phyloP scores from a whole-genome alignment of 108 stramenopile species.

The Mediolabrus comicus region DNA sequence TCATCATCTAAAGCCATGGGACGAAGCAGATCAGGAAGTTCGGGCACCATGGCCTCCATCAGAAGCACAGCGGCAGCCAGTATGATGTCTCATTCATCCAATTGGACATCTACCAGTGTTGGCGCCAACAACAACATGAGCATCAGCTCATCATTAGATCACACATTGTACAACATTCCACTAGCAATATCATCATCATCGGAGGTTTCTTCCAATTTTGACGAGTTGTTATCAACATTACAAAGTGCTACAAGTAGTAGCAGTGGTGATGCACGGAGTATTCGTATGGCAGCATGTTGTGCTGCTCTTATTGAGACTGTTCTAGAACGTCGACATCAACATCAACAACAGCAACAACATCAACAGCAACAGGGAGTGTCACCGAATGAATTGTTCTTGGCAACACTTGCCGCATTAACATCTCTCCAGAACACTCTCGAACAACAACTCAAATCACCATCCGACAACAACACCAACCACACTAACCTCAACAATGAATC shows the following conservation, averaged over 20 bases:
- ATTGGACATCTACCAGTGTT: background rate
- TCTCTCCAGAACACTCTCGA: conserved; percentile 18
- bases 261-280: conserved; percentile 8
- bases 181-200: background rate
- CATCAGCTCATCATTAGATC: background rate
- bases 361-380: conserved; percentile 1
- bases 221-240: background rate
- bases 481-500: background rate
- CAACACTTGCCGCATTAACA: conserved; percentile 19
- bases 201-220: background rate
- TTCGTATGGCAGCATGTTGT: conserved; percentile 12
- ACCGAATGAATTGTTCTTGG: conserved; percentile 38
- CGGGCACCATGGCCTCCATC: background rate
- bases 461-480: no score
- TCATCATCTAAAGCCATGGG: background rate
- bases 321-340: conserved; percentile 8
- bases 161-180: background rate
- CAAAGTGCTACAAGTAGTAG: no score
- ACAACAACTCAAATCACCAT: background rate
- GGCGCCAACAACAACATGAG: background rate
- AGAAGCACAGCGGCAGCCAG: background rate
- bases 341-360: background rate
- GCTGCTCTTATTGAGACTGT: conserved; percentile 29
- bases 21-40: background rate
- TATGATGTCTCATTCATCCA: background rate